These are phyloP conservation scores for Phaseolus coccineus DNA, from an alignment of 331 rosid species.

Conservation along the genomic window DNA sequence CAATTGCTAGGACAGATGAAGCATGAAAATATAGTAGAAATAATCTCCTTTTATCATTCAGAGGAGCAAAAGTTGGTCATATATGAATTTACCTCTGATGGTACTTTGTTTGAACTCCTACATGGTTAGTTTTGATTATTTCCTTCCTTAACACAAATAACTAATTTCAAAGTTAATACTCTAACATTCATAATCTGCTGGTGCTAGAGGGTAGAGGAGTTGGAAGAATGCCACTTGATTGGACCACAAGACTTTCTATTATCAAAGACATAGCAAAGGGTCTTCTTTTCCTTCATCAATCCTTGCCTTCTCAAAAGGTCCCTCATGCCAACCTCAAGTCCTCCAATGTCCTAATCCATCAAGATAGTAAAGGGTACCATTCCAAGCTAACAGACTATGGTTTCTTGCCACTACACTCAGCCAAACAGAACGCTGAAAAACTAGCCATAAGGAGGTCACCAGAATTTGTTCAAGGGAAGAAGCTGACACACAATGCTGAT, in stretches of 20 bases:
- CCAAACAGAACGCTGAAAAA: constrained; percentile 43
- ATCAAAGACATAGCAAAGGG: constrained; percentile 76
- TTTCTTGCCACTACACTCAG: constrained; percentile 52
- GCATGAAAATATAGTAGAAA: constrained; percentile 63
- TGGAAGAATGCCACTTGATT: constrained; percentile 62
- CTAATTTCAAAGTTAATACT: neutral
- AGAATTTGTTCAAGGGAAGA: constrained; percentile 66
- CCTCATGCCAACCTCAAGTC: constrained; percentile 79
- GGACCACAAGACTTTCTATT: constrained; percentile 65
- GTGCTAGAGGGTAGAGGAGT: constrained; percentile 58
- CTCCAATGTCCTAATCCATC: constrained; percentile 59
- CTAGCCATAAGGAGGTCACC: constrained; percentile 61
- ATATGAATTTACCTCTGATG: constrained; percentile 54
- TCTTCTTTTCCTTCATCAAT: constrained; percentile 68
- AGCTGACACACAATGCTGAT: constrained; percentile 63
- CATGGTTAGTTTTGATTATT: constrained; percentile 65
- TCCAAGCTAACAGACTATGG: constrained; percentile 71
- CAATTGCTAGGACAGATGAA: constrained; percentile 56
- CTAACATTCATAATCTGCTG: constrained; percentile 42
- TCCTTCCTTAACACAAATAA: neutral
- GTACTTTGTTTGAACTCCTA: constrained; percentile 65
- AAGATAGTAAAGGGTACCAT: constrained; percentile 43
- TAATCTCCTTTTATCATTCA: constrained; percentile 63
- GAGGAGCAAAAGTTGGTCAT: constrained; percentile 69
- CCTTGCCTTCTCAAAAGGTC: constrained; percentile 61